A percentile compares a stretch with the other conserved stretches of the same genome.
Conservation (phyloP, 768 basidiomycete genomes). For the Mycena maculata region DNA sequence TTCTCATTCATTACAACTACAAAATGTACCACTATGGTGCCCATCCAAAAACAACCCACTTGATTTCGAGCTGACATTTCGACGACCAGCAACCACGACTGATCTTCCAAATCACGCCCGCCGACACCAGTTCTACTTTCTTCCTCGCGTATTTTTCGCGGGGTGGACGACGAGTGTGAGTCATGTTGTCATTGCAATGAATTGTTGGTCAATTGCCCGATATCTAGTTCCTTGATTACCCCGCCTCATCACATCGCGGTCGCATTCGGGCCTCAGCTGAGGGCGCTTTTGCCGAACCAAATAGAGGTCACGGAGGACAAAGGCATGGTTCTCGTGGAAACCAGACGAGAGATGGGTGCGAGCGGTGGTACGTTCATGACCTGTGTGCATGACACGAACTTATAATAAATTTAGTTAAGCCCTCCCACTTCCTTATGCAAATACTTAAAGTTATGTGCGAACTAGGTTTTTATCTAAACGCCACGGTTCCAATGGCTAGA, state of each 20-base stretch:
- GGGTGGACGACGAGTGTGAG: slow-evolving; percentile 63
- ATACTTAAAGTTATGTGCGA: slow-evolving; percentile 68
- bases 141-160: slow-evolving; percentile 76
- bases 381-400: background rate
- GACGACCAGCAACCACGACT: slow-evolving; percentile 70
- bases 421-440: slow-evolving; percentile 69
- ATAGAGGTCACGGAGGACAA: slow-evolving; percentile 52
- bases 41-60: slow-evolving; percentile 28
- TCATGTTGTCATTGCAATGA: background rate
- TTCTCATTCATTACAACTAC: slow-evolving; percentile 76
- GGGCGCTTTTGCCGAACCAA: slow-evolving; percentile 52
- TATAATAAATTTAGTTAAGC: slow-evolving; percentile 53
- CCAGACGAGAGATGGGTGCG: slow-evolving; percentile 48
- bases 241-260: slow-evolving; percentile 57
- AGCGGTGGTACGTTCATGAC: slow-evolving; percentile 50
- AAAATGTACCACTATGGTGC: slow-evolving; percentile 66
- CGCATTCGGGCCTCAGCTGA: slow-evolving; percentile 53
- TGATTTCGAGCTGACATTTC: slow-evolving; percentile 17
- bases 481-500: slow-evolving; percentile 70
- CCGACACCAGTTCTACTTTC: slow-evolving; percentile 64
- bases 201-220: background rate
- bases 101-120: slow-evolving; percentile 68
- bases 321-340: slow-evolving; percentile 64
- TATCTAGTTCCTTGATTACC: slow-evolving; percentile 53
- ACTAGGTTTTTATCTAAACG: slow-evolving; percentile 72